phyloP scores from a whole-genome alignment of 2,329 filamentous ascomycete genomes.

The Aspergillus puulaauensis region DNA sequence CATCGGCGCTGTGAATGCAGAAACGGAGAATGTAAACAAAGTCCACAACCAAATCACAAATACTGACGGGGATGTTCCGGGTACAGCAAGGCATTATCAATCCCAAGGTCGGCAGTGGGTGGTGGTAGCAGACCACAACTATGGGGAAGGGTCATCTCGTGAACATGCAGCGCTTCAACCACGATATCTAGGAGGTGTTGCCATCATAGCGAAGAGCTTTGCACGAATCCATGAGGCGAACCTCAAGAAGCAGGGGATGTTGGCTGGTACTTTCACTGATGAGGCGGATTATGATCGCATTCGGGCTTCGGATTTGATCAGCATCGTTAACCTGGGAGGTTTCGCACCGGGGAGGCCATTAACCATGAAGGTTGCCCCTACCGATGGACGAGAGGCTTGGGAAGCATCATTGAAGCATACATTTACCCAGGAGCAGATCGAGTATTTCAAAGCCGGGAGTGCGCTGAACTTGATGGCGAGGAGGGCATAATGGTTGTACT shows the following conservation, averaged over 20 bases:
- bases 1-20: constrained; percentile 94
- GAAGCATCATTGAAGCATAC: constrained; percentile 70
- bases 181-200: constrained; percentile 91
- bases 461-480: constrained; percentile 95
- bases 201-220: constrained; percentile 93
- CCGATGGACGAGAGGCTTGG: not conserved
- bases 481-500: too few relatives aligned
- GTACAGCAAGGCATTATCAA: constrained; percentile 97
- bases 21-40: constrained; percentile 97
- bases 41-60: constrained; percentile 85
- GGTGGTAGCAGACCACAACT: constrained; percentile 99
- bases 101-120: constrained; percentile 94
- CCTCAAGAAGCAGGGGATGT: constrained; percentile 99
- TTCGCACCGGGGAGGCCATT: not conserved
- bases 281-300: constrained; percentile 98
- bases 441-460: constrained; percentile 99
- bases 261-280: constrained; percentile 91
- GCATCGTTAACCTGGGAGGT: not conserved
- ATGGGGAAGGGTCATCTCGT: constrained; percentile 95
- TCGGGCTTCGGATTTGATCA: constrained; percentile 70
- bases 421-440: constrained; percentile 95
- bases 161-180: constrained; percentile 98
- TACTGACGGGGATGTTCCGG: constrained; percentile 84
- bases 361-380: not conserved
- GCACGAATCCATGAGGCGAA: constrained; percentile 99